Percentiles rank a stretch among this genome's conserved stretches.
phyloP scores from a whole-genome alignment of 306 rosid species.

The Argentina anserina region DNA sequence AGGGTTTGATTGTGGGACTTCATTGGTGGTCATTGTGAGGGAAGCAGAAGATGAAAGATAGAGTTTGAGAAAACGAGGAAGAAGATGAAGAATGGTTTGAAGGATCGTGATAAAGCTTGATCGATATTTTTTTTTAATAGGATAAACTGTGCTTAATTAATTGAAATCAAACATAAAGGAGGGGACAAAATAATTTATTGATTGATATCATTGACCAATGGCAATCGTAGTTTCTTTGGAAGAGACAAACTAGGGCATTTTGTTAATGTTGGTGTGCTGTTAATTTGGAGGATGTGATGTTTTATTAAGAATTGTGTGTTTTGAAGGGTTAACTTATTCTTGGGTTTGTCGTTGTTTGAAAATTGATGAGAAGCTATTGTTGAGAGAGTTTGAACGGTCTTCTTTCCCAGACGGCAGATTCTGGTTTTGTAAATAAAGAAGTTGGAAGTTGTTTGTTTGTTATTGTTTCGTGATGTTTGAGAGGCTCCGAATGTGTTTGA shows the following conservation, averaged over 20 bases:
- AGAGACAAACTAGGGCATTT: constrained; percentile 69
- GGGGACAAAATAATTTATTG: no score
- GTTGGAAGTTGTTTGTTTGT: constrained; percentile 27
- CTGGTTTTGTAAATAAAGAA: constrained; percentile 23
- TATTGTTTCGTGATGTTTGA: constrained; percentile 18
- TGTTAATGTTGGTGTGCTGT: constrained; percentile 61
- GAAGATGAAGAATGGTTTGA: constrained; percentile 21
- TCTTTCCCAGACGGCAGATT: constrained; percentile 51
- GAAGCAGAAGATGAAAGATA: constrained; percentile 1
- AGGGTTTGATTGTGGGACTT: constrained; percentile 40
- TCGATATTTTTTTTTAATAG: no score
- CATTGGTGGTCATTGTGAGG: constrained; percentile 49
- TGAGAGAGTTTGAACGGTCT: constrained; percentile 24
- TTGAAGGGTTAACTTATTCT: constrained; percentile 45
- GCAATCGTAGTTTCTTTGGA: constrained; percentile 22
- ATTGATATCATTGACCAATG: constrained; percentile 68
- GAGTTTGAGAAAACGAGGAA: not conserved
- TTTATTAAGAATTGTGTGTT: constrained; percentile 53
- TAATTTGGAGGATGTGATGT: constrained; percentile 74
- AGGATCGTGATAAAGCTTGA: constrained; percentile 24
- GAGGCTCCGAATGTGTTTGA: constrained; percentile 1
- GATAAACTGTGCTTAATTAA: no score
- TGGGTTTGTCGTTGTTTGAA: constrained; percentile 35
- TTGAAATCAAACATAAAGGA: no score
- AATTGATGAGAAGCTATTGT: constrained; percentile 23